These are phyloP conservation scores for Aspergillus amoenus DNA, from an alignment of 2,329 filamentous ascomycete species.

Conservation along the genomic window DNA sequence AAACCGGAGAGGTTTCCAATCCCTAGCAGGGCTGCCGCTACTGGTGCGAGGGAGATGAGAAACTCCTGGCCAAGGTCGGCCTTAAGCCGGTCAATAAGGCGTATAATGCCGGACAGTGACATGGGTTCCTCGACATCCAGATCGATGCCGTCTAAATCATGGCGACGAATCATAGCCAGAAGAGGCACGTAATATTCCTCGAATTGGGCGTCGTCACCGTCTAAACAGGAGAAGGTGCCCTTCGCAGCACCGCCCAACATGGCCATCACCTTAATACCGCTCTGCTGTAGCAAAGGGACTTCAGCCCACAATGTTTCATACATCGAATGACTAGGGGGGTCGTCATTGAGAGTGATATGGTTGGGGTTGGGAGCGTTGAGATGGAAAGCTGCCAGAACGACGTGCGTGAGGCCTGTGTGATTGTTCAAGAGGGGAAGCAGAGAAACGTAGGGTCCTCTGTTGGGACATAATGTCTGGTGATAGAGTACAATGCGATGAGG, in stretches of 20 bases:
- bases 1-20: constrained; percentile 73
- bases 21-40: constrained; percentile 70
- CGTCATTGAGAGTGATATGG: constrained; percentile 76
- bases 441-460: constrained; percentile 56
- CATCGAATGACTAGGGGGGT: constrained; percentile 64
- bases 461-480: constrained; percentile 63
- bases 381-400: constrained; percentile 85
- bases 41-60: constrained; percentile 77
- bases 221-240: constrained; percentile 66
- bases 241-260: constrained; percentile 85
- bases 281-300: constrained; percentile 66
- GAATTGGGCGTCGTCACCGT: constrained; percentile 61
- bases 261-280: constrained; percentile 75
- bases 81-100: constrained; percentile 66
- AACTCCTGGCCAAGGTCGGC: constrained; percentile 55
- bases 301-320: constrained; percentile 79
- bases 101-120: constrained; percentile 64
- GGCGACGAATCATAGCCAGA: constrained; percentile 60
- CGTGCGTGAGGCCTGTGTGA: constrained; percentile 68
- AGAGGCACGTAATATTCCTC: constrained; percentile 73
- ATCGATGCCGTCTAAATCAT: constrained; percentile 68
- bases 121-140: constrained; percentile 79
- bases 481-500: constrained; percentile 48
- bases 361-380: constrained; percentile 64
- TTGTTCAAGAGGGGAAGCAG: constrained; percentile 61